These are phyloP conservation scores for Gaertneriomyces semiglobifer DNA, from an alignment of 192 early-diverging fungal genomes.

Conservation along the genomic window DNA sequence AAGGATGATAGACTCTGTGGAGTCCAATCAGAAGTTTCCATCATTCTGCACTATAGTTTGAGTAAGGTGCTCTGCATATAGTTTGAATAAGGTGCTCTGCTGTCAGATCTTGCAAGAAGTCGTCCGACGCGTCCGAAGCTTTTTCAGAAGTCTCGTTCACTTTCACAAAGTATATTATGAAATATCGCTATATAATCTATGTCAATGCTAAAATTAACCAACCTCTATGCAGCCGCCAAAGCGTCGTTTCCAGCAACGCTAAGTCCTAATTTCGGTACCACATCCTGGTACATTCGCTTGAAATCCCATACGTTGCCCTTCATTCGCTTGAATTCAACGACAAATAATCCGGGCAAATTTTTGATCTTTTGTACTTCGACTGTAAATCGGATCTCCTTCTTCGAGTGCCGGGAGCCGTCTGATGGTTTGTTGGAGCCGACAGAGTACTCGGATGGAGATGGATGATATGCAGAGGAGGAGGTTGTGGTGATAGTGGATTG, in stretches of 20 bases:
- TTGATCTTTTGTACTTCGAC: conserved; percentile 90
- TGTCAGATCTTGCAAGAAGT: no score
- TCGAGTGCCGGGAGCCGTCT: conserved; percentile 40
- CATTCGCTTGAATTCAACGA: conserved; percentile 52
- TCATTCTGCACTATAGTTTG: no score
- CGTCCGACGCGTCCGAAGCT: no score
- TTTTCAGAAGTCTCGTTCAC: no score
- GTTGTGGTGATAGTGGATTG: not conserved
- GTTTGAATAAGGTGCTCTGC: no score
- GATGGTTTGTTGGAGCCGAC: not conserved
- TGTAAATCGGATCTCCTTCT: conserved; percentile 79
- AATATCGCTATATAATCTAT: no score
- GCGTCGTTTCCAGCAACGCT: not conserved
- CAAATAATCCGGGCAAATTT: conserved; percentile 61
- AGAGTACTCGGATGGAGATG: conserved; percentile 4
- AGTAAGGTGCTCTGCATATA: no score
- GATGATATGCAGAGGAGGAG: conserved; percentile 9
- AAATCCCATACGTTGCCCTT: conserved; percentile 56
- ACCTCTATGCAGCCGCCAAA: no score
- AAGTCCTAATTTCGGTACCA: conserved; percentile 24
- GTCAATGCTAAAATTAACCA: no score
- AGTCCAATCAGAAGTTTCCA: no score
- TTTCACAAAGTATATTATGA: no score
- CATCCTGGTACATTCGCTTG: conserved; percentile 46
- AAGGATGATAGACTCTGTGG: no score